Evolutionary conservation across 164 flowering plant species (phyloP), one percentile per base, ranked within the genome.

Genomic region (Malania oleifera): DNA sequence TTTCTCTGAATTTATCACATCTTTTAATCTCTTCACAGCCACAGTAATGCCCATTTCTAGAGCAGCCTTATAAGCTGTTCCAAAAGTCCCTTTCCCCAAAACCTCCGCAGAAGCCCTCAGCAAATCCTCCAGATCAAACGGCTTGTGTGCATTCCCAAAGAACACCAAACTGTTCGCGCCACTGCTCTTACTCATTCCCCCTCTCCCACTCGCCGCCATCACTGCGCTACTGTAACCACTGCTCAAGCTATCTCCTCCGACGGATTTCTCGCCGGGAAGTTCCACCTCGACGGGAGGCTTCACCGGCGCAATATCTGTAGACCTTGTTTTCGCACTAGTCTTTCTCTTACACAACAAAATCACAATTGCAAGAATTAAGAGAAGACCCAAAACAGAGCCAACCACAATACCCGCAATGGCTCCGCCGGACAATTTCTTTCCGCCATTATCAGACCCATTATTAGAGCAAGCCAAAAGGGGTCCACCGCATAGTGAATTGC

Each of bases 1-100:
- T 72, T 63, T 76, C 83, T 88, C 97, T 6, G 76, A 6, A 5
- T 76, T 72, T 4, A 58, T 56, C 41, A 89, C 88, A 34, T 95
- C 95, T 69, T 79, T 95, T 79, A 95, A 65, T 69, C 97, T 73
- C 85, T 95, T 95, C 83, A 91, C 97, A 1, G 87, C 96, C 56
- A 85, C 86, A 14, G 67, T 70, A 35, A 70, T 51, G 13, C 85
- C 95, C 50, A 26, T 61, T 44, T 95, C 97, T 72, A 95, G 56
- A 26, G 75, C 73, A 19, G 95, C 95, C 76, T 87, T 87, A 55
- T 81, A 87, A 0, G 95, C 74, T 12, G 95, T 84, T 28, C 95
- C 95, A 48, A 81, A 87, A 1, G 82, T 81, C 25, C 95, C 95
- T 72, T 84, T 87, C 43, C 95, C 95, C 73, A 87, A 71, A 51